A percentile compares a stretch with the other conserved stretches of the same genome.
Conservation (phyloP, 73 alveolate species). For the Tetrahymena thermophila region DNA sequence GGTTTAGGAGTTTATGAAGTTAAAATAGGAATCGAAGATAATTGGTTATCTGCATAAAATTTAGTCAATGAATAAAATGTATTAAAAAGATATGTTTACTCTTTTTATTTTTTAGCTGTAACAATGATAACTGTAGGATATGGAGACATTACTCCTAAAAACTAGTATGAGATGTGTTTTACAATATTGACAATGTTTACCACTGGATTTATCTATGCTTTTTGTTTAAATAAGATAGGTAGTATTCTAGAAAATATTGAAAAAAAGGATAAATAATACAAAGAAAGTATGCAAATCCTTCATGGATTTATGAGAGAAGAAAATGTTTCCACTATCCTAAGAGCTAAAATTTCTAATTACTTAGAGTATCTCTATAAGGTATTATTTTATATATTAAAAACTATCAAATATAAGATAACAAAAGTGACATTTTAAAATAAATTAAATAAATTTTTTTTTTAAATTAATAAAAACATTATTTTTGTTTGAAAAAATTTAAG, state of each 20-base stretch:
- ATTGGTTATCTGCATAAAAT: not conserved
- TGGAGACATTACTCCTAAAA: slow-evolving; percentile 78
- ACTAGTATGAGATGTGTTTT: slow-evolving; percentile 56
- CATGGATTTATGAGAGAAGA: not conserved
- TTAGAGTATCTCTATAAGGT: not conserved
- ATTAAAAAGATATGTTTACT: not conserved
- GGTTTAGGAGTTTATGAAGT: not conserved
- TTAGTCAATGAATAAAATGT: not conserved
- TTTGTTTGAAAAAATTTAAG: no score
- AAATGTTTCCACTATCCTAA: not conserved
- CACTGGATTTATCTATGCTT: slow-evolving; percentile 32
- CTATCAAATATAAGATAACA: no score
- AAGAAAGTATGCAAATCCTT: not conserved
- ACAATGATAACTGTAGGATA: slow-evolving; percentile 83
- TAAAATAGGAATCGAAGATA: not conserved
- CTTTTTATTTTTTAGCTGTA: slow-evolving; percentile 67
- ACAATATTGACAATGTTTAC: slow-evolving; percentile 69
- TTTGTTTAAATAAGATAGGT: slow-evolving; percentile 25
- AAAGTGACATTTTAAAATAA: no score
- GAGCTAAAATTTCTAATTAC: not conserved
- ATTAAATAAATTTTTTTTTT: no score
- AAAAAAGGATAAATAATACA: not conserved
- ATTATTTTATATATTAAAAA: no score
- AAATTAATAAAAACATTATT: no score
- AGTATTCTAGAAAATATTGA: slow-evolving; percentile 18